These are phyloP conservation scores for Corylus heterophylla DNA, from an alignment of 306 rosid genomes.

Conservation along the genomic window DNA sequence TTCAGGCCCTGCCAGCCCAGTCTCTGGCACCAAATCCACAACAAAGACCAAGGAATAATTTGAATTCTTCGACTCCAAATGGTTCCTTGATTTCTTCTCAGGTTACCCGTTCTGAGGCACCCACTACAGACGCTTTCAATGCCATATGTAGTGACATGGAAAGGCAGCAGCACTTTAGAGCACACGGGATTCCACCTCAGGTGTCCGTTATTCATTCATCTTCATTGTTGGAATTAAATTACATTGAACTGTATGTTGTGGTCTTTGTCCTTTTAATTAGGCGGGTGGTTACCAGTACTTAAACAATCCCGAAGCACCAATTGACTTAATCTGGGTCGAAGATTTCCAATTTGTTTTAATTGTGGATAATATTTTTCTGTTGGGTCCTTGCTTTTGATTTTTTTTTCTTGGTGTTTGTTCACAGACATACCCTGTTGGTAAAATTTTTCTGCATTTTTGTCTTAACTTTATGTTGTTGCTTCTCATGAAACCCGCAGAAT, in stretches of 20 bases:
- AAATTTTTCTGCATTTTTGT: neutral
- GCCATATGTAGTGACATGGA: slow-evolving; percentile 52
- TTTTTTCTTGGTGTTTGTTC: neutral
- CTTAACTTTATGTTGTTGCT: neutral
- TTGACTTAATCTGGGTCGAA: slow-evolving; percentile 2
- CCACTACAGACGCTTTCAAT: slow-evolving; percentile 34
- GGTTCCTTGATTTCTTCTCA: slow-evolving; percentile 49
- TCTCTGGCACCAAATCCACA: slow-evolving; percentile 40
- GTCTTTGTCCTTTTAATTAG: slow-evolving; percentile 5
- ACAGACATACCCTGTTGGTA: neutral
- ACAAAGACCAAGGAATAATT: slow-evolving; percentile 49
- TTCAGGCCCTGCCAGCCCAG: slow-evolving; percentile 85
- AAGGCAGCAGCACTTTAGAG: slow-evolving; percentile 56
- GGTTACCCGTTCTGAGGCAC: slow-evolving; percentile 36
- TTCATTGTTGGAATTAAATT: slow-evolving; percentile 32
- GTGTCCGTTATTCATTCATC: slow-evolving; percentile 44
- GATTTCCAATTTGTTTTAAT: neutral
- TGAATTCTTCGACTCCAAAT: slow-evolving; percentile 37
- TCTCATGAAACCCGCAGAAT: slow-evolving; percentile 48
- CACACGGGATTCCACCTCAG: slow-evolving; percentile 48
- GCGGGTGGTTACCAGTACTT: neutral
- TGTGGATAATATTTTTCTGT: neutral
- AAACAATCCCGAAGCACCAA: neutral
- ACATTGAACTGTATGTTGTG: neutral
- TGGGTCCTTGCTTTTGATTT: neutral